These are phyloP conservation scores for Cladosporium cucumerinum DNA, from an alignment of 2,329 filamentous ascomycete species.

Conservation along the genomic window DNA sequence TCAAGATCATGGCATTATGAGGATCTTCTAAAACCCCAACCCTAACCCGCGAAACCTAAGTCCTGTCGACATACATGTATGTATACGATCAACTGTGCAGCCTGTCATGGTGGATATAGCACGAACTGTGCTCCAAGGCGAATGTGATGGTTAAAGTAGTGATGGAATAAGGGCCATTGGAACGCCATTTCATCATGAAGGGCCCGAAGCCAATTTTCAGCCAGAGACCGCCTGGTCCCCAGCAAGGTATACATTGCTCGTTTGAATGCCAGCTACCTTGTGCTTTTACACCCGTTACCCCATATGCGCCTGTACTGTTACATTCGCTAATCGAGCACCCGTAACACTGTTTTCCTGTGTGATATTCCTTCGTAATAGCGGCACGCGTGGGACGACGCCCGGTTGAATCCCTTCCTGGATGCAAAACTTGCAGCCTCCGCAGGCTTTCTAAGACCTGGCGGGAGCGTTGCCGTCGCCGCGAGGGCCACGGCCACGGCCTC, in stretches of 20 bases:
- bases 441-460: conserved; percentile 7
- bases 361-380: neutral
- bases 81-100: no score
- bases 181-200: neutral
- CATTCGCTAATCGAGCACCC: conserved; percentile 10
- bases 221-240: neutral
- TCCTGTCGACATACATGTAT: no score
- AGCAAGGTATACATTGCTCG: conserved; percentile 7
- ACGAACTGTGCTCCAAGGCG: no score
- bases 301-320: conserved; percentile 12
- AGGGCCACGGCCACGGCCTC: conserved; percentile 23
- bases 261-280: conserved; percentile 11
- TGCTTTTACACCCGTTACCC: conserved; percentile 11
- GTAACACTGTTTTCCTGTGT: neutral
- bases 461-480: conserved; percentile 11
- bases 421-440: neutral
- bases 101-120: no score
- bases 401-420: neutral
- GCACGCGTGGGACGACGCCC: neutral
- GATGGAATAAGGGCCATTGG: neutral
- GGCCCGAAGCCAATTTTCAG: neutral
- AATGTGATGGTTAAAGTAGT: no score
- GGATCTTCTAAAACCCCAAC: no score
- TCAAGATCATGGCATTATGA: no score
- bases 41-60: no score